phyloP scores from a whole-genome alignment of 768 basidiomycete species.

The Hydnum rufescens region DNA sequence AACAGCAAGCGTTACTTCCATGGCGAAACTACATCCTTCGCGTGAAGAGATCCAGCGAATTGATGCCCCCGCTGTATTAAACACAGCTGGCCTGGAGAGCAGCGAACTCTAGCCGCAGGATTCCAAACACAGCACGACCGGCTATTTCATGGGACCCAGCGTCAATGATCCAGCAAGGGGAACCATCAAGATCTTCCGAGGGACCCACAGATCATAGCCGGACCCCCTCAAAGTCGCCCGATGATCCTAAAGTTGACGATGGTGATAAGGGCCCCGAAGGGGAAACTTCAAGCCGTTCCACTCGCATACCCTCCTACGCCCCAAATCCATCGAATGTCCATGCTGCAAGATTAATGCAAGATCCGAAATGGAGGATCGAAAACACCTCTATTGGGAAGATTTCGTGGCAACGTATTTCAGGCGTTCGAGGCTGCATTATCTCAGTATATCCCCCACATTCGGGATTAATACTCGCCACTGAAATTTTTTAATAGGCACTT shows the following conservation, averaged over 20 bases:
- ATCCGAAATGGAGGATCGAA: slow-evolving; percentile 67
- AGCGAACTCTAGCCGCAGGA: too few relatives aligned
- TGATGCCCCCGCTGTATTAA: too few relatives aligned
- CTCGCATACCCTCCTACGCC: slow-evolving; percentile 38
- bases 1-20: slow-evolving; percentile 43
- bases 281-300: neutral
- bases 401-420: slow-evolving; percentile 68
- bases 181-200: neutral
- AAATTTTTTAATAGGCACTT: slow-evolving; percentile 26
- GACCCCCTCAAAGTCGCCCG: neutral
- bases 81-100: too few relatives aligned
- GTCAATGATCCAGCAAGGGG: neutral
- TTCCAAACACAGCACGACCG: too few relatives aligned
- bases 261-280: neutral
- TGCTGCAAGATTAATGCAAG: slow-evolving; percentile 61
- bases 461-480: neutral
- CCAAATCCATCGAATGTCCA: slow-evolving; percentile 44
- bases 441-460: slow-evolving; percentile 20
- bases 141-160: neutral
- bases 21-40: slow-evolving; percentile 48
- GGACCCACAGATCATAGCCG: neutral
- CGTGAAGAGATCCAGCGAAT: too few relatives aligned
- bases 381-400: slow-evolving; percentile 71
- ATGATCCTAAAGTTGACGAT: too few relatives aligned
- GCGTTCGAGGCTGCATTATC: slow-evolving; percentile 81